Evolutionary conservation across 2,329 filamentous ascomycete genomes (phyloP), one percentile per base, ranked within the genome.

Genomic region (Diaporthe ampelina): DNA sequence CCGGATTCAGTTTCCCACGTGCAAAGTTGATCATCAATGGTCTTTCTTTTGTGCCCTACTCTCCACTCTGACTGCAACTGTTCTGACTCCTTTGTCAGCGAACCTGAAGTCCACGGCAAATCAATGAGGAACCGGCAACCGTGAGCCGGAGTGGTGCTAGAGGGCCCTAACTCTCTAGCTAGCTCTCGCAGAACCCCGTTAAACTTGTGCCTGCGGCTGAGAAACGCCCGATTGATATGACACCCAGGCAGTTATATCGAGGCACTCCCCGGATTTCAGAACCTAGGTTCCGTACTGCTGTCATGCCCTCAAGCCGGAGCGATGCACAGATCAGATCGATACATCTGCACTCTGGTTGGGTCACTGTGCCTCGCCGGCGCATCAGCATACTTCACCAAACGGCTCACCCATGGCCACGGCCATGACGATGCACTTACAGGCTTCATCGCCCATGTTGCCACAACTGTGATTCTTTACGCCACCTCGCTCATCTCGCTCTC

Each of bases 401-500:
- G 24, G 7, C n/a, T 17, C 71, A 24, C 15, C 3, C 7, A 29
- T 29, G 40, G 24, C 9, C 21, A 26, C 2, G 48, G 9, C 45
- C n/a, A 24, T 13, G 21, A 50, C 21, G 21, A 52, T 26, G n/a
- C 48, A 52, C n/a, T 9, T 10, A 6, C 21, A 2, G 10, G n/a
- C 15, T 57, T 73, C 37, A 7, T 69, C 37, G 26, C 50, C 54
- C 61, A 69, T 19, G 40, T 59, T 15, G 17, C 29, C 29, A 26
- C 71, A 11, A 43, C 40, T 43, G n/a, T 1, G 29, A 43, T 29
- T 24, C 26, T 68, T 40, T 73, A 59, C 40, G 13, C 45, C 10
- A 40, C 40, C 52, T 48, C 71, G 3, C 61, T 73, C 21, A 11
- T 58, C 52, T 68, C 61, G 21, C 71, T 73, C 15, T 73, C 61